phyloP scores from a whole-genome alignment of 345 rosid species.

The Lepidium africanum region DNA sequence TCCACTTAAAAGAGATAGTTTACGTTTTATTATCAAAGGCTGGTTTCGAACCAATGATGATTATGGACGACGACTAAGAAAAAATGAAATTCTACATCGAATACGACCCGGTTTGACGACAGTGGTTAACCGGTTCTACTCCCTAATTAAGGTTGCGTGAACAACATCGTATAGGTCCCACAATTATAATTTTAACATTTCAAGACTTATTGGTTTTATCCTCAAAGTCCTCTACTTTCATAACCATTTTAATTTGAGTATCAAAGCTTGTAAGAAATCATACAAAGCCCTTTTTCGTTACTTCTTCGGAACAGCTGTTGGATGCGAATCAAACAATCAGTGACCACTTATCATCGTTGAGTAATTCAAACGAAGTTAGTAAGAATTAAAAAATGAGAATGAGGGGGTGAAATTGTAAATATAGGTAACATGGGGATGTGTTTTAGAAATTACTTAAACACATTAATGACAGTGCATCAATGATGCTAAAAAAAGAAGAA shows the following conservation, averaged over 20 bases:
- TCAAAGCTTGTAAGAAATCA: neutral
- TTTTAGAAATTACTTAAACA: neutral
- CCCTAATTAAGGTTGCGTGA: neutral
- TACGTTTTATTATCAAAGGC: too few species aligned
- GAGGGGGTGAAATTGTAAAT: neutral
- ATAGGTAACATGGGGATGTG: neutral
- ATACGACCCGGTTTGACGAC: conserved; percentile 1
- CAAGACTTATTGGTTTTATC: neutral
- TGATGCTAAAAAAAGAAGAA: neutral
- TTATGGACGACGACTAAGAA: too few species aligned
- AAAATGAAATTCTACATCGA: neutral
- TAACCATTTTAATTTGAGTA: neutral
- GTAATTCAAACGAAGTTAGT: neutral
- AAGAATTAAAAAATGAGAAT: neutral
- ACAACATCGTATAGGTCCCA: neutral
- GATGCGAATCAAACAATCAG: neutral
- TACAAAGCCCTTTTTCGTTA: neutral
- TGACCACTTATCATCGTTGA: neutral
- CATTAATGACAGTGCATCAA: conserved; percentile 10
- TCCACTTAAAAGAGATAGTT: too few species aligned
- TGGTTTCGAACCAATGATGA: too few species aligned
- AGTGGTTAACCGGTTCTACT: neutral
- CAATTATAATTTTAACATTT: neutral
- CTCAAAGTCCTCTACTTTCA: neutral
- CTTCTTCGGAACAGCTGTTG: too few species aligned